phyloP scores from a whole-genome alignment of 306 rosid genomes.

The Cucumis melo region DNA sequence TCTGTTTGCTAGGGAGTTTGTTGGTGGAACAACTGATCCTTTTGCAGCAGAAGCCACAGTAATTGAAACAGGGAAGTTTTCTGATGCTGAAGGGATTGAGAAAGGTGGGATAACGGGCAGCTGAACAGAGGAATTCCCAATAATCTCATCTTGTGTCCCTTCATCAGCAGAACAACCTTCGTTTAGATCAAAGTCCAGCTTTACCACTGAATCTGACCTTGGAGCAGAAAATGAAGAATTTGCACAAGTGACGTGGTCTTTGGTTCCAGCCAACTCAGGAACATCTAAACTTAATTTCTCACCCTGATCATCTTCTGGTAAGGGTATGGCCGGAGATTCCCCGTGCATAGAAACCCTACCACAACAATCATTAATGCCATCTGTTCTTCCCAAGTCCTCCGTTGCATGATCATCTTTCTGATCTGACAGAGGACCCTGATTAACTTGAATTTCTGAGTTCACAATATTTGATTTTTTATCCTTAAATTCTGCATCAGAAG shows the following conservation, averaged over 20 bases:
- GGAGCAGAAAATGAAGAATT: slow-evolving; percentile 11
- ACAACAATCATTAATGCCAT: slow-evolving; percentile 3
- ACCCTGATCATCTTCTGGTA: slow-evolving; percentile 14
- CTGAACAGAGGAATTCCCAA: slow-evolving; percentile 29
- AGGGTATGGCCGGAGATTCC: slow-evolving; percentile 6
- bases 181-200: slow-evolving; percentile 78
- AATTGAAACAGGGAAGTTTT: slow-evolving; percentile 55
- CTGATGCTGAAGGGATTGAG: slow-evolving; percentile 44
- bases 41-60: slow-evolving; percentile 88
- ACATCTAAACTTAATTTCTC: slow-evolving; percentile 11
- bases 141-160: slow-evolving; percentile 42
- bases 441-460: slow-evolving; percentile 5
- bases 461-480: slow-evolving; percentile 14
- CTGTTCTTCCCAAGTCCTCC: slow-evolving; percentile 14
- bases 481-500: slow-evolving; percentile 7
- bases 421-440: slow-evolving; percentile 1
- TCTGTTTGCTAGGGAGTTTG: slow-evolving; percentile 46
- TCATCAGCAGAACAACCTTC: slow-evolving; percentile 82
- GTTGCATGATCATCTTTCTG: not conserved
- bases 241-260: not conserved
- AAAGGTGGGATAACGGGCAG: slow-evolving; percentile 17
- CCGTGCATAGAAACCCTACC: not conserved
- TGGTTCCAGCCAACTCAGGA: slow-evolving; percentile 15
- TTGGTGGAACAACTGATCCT: slow-evolving; percentile 69
- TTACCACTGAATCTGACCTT: slow-evolving; percentile 31